These are phyloP conservation scores for Orbilia brochopaga DNA, from an alignment of 2,329 filamentous ascomycete genomes.

Conservation along the genomic window DNA sequence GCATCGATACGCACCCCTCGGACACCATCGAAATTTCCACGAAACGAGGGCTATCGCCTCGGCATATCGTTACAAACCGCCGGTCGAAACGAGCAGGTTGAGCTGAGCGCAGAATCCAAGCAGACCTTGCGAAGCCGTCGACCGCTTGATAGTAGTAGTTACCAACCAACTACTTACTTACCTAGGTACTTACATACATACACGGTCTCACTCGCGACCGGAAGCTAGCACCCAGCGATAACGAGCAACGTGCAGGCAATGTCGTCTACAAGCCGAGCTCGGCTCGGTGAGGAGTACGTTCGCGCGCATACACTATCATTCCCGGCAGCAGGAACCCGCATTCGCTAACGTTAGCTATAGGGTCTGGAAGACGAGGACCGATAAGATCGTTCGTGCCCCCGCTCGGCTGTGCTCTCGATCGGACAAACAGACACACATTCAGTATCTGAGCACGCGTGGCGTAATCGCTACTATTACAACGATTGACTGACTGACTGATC, in stretches of 20 bases:
- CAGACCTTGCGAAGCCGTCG: too few relatives aligned
- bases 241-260: slow-evolving; percentile 55
- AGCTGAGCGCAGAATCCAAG: not conserved
- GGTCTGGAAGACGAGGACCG: slow-evolving; percentile 55
- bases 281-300: slow-evolving; percentile 76
- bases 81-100: not conserved
- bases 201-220: not conserved
- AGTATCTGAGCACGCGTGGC: not conserved
- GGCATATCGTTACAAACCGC: not conserved
- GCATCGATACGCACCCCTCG: not conserved
- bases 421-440: not conserved
- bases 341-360: slow-evolving; percentile 35
- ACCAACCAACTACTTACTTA: too few relatives aligned
- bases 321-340: not conserved
- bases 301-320: slow-evolving; percentile 50
- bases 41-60: not conserved
- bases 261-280: slow-evolving; percentile 70
- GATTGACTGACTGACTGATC: not conserved
- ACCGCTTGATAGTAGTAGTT: too few relatives aligned
- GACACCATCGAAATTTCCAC: not conserved
- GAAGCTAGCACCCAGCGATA: not conserved
- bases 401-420: not conserved
- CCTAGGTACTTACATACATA: too few relatives aligned
- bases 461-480: not conserved
- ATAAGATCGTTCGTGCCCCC: slow-evolving; percentile 54